Base-by-base conservation (phyloP, 352 stramenopile genomes). In the Thalassiosira delicatula region DNA sequence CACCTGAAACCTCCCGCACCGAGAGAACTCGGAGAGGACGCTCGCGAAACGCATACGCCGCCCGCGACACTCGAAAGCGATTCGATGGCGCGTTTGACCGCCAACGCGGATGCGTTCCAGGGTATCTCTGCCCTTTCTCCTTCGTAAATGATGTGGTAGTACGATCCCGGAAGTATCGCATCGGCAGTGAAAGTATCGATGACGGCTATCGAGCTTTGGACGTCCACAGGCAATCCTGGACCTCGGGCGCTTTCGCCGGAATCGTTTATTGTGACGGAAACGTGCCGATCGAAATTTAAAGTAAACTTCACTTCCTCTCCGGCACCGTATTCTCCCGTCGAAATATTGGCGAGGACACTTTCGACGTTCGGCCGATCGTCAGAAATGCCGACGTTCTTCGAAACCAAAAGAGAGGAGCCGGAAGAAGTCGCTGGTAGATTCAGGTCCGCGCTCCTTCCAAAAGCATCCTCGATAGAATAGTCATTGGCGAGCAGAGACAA, bases 381-480 rank as follows among this genome's bases (percentile, higher is more conserved):
- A 51, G 73, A 83, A 54, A 90, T 77, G 27, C 54, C 63, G 25
- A 90, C 62, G 14, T 57, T 25, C 65, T 83, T 84, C 57, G 84
- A 85, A 51, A 57, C 68, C 19, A 54, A 56, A 3, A 88, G 68
- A 33, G 81, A 85, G 30, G 60, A 56, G 12, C 40, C 61, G 54
- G 54, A 68, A 30, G 67, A 71, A 56, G 57, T 51, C 25, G 23
- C 35, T 35, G 78, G 79, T 29, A 90, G 57, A 46, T 23, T 77
- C 46, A 85, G 49, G 70, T 83, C 56, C 21, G 60, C 81, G 44
- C 44, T 74, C 27, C 85, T 67, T 25, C 78, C 75, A 32, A 88
- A 88, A 29, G 80, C 84, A 83, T 91, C 85, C 32, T 83, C 54
- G 32, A 91, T 83, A 12, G 68, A 73, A 57, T 79, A 88, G 56